Percentiles rank a stretch among this genome's conserved stretches.
Evolutionary conservation across 2,329 filamentous ascomycete species (phyloP).

Genomic region (Penicillium hordei): DNA sequence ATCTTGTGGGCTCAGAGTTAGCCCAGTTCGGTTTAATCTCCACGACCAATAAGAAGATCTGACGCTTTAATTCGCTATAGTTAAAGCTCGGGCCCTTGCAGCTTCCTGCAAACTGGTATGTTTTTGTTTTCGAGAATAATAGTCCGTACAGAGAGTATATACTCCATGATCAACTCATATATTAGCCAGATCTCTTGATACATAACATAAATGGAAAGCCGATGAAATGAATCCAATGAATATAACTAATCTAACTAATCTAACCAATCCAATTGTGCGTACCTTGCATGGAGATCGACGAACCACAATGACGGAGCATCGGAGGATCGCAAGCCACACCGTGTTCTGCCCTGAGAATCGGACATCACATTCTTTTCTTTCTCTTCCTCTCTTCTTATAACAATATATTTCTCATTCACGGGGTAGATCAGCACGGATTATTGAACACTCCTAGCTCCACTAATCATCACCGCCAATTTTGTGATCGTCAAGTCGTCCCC

Average conservation of each 20-base stretch:
- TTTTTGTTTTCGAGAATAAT: not conserved
- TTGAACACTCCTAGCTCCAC: conserved; percentile 7
- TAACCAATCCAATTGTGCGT: not conserved
- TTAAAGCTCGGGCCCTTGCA: not conserved
- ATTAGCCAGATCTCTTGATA: too few relatives aligned
- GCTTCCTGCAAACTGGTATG: not conserved
- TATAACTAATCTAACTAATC: too few relatives aligned
- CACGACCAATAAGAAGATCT: not conserved
- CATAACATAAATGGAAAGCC: not conserved
- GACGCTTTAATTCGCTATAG: not conserved
- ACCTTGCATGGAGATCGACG: conserved; percentile 20
- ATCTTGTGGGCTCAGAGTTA: not conserved
- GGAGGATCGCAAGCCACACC: conserved; percentile 12
- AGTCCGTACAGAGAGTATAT: not conserved
- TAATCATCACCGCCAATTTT: conserved; percentile 10
- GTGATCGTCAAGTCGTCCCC: conserved; percentile 24
- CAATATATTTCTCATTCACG: not conserved
- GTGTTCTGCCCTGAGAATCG: conserved; percentile 11
- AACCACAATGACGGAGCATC: conserved; percentile 14
- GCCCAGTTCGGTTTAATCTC: not conserved
- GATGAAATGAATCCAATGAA: not conserved
- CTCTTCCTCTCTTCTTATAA: not conserved
- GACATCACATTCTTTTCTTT: conserved; percentile 1
- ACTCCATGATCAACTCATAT: not conserved
- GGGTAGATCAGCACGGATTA: not conserved